Conservation (phyloP, 257 asterid genomes). For the Solanum lycopersicoides region DNA sequence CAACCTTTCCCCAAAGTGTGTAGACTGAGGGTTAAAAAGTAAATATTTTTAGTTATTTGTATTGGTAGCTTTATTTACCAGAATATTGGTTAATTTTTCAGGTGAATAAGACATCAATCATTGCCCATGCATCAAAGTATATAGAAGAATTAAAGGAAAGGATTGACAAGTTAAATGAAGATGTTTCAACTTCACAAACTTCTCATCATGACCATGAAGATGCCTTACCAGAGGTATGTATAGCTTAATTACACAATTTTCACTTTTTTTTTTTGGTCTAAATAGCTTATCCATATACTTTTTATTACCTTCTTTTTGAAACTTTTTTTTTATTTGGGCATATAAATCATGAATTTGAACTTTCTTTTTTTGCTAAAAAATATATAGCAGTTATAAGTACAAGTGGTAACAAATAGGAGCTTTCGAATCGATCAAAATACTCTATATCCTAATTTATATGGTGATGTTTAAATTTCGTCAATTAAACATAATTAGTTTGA, state of each 20-base stretch:
- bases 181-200: constrained; percentile 27
- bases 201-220: constrained; percentile 11
- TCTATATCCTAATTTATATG: too few species aligned
- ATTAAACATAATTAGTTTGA: neutral
- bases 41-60: neutral
- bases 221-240: constrained; percentile 31
- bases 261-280: neutral
- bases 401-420: neutral
- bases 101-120: constrained; percentile 56
- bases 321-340: neutral
- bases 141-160: constrained; percentile 56
- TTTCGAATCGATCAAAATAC: neutral
- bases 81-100: neutral
- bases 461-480: too few species aligned
- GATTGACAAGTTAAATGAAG: constrained; percentile 45
- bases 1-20: neutral
- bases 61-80: neutral
- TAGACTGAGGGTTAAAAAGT: neutral
- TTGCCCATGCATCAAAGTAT: constrained; percentile 54
- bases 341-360: neutral
- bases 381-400: neutral
- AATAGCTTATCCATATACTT: neutral
- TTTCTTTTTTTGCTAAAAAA: neutral
- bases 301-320: neutral
- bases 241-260: neutral